Evolutionary conservation across 768 basidiomycete genomes (phyloP).

Genomic region (Suillus decipiens): DNA sequence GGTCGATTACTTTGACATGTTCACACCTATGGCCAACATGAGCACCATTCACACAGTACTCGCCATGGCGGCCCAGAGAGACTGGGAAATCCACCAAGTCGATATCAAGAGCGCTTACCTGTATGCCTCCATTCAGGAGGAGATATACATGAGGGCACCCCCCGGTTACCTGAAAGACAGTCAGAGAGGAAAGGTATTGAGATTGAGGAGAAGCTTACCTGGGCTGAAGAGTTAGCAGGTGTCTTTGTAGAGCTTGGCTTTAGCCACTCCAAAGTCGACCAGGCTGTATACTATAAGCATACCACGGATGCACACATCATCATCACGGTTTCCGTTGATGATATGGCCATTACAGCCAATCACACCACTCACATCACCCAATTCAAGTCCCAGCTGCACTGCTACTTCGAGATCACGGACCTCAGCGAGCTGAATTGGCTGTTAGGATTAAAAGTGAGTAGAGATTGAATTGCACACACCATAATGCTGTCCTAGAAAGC

Average conservation of each 20-base stretch:
- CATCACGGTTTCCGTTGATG: no score
- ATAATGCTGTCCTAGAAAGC: no score
- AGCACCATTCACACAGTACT: not conserved
- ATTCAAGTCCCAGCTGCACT: no score
- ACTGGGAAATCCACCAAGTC: no score
- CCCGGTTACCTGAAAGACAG: conserved; percentile 20
- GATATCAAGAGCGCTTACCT: no score
- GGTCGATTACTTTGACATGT: conserved; percentile 26
- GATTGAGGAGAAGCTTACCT: conserved; percentile 25
- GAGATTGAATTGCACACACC: no score
- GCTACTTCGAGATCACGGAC: no score
- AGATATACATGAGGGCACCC: conserved; percentile 40
- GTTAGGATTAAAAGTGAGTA: no score
- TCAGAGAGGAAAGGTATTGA: conserved; percentile 27
- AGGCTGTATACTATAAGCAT: not conserved
- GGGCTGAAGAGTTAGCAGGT: conserved; percentile 20
- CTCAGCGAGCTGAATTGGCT: no score
- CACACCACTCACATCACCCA: no score
- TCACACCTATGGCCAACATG: not conserved
- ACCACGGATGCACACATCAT: not conserved
- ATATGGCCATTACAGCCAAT: no score
- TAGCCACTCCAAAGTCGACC: not conserved
- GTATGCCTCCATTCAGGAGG: conserved; percentile 19
- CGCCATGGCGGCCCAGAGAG: no score
- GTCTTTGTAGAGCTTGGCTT: not conserved